These are phyloP conservation scores for Ogataea siamensis DNA, from an alignment of 805 yeast species.

Conservation along the genomic window DNA sequence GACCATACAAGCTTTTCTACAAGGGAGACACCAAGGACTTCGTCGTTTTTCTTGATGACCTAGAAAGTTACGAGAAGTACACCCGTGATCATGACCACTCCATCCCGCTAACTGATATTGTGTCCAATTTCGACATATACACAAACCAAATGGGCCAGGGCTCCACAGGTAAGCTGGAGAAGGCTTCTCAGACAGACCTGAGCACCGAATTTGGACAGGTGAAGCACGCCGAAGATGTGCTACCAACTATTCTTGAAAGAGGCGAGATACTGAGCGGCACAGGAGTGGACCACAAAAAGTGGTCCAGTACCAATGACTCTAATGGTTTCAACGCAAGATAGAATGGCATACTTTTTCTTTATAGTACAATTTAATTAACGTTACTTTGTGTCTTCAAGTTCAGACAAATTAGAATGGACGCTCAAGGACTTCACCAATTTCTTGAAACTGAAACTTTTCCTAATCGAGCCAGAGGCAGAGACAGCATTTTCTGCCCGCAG, in stretches of 20 bases:
- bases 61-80: conserved; percentile 47
- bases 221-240: conserved; percentile 48
- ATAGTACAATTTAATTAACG: conserved; percentile 4
- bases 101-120: conserved; percentile 55
- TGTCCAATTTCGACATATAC: conserved; percentile 65
- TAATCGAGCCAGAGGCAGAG: conserved; percentile 9
- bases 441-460: conserved; percentile 17
- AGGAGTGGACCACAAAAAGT: conserved; percentile 18
- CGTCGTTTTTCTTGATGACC: conserved; percentile 59
- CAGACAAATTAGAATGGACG: conserved; percentile 16
- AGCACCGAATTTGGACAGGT: conserved; percentile 67
- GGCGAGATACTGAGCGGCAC: conserved; percentile 50
- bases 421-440: conserved; percentile 19
- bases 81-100: conserved; percentile 50
- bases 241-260: conserved; percentile 54
- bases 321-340: conserved; percentile 15
- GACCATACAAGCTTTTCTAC: conserved; percentile 53
- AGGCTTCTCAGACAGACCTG: conserved; percentile 65
- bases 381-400: conserved; percentile 4
- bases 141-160: conserved; percentile 61
- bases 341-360: not conserved
- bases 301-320: conserved; percentile 47
- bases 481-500: not conserved
- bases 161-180: conserved; percentile 65
- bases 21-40: conserved; percentile 67